phyloP scores from a whole-genome alignment of 768 basidiomycete species.

The Tricholoma bakamatsutake region DNA sequence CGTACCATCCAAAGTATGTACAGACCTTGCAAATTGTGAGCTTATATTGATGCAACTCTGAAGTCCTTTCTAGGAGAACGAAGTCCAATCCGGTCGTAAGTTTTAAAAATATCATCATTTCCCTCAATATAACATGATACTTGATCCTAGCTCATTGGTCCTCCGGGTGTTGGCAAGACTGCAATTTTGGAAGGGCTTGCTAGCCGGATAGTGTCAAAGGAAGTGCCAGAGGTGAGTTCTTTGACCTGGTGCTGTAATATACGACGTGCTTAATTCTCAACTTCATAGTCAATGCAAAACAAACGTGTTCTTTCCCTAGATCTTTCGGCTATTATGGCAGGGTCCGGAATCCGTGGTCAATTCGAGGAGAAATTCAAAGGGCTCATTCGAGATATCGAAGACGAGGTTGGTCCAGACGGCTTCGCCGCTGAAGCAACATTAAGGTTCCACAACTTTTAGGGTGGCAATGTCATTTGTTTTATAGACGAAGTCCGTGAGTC shows the following conservation, averaged over 20 bases:
- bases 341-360: conserved; percentile 86
- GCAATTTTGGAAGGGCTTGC: conserved; percentile 90
- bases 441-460: conserved; percentile 26
- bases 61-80: conserved; percentile 81
- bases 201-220: conserved; percentile 77
- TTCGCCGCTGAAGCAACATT: neutral
- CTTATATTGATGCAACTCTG: neutral
- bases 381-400: conserved; percentile 85
- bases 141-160: conserved; percentile 58
- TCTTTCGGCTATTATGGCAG: conserved; percentile 78
- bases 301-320: conserved; percentile 89
- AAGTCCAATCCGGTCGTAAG: conserved; percentile 89
- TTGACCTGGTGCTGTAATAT: no score
- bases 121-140: neutral
- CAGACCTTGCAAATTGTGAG: neutral
- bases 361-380: conserved; percentile 95
- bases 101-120: neutral
- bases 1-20: conserved; percentile 83
- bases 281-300: conserved; percentile 65
- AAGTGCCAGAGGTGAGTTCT: conserved; percentile 79
- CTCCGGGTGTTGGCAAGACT: conserved; percentile 91
- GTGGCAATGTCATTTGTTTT: conserved; percentile 82
- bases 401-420: conserved; percentile 45
- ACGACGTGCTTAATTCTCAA: neutral
- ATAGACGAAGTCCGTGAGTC: conserved; percentile 90